Evolutionary conservation across 495 filamentous ascomycete species (phyloP).

Genomic region (Penicillium manginii): DNA sequence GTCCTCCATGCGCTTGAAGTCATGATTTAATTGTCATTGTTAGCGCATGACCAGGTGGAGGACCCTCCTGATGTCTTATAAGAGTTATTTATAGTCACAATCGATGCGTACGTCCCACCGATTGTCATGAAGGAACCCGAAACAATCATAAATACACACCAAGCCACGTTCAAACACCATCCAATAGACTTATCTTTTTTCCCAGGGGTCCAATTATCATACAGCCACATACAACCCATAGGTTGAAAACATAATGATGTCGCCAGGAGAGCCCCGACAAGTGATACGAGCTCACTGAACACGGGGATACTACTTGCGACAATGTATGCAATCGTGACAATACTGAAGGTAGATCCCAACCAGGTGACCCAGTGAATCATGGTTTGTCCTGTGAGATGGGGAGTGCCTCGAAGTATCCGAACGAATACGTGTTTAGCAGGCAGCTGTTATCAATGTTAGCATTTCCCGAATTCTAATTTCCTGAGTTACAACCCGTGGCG

Average conservation of each 20-base stretch:
- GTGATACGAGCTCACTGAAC: conserved; percentile 63
- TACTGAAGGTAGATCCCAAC: conserved; percentile 54
- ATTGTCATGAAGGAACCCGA: conserved; percentile 53
- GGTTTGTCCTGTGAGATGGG: conserved; percentile 59
- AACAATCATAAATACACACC: conserved; percentile 31
- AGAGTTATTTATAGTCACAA: conserved; percentile 55
- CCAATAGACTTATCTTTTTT: conserved; percentile 23
- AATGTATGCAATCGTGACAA: conserved; percentile 65
- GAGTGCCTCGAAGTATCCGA: conserved; percentile 54
- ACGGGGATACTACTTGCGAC: conserved; percentile 72
- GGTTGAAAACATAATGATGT: conserved; percentile 47
- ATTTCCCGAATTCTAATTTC: neutral
- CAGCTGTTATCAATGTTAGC: conserved; percentile 18
- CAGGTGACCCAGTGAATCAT: conserved; percentile 59
- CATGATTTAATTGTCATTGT: conserved; percentile 23
- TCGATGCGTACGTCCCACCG: conserved; percentile 59
- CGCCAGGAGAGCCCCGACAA: conserved; percentile 62
- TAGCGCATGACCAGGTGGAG: conserved; percentile 34
- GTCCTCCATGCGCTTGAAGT: neutral
- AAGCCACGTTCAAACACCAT: conserved; percentile 33
- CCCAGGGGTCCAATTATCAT: conserved; percentile 51
- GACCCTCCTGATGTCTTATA: conserved; percentile 38
- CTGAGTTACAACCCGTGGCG: neutral
- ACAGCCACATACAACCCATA: conserved; percentile 50
- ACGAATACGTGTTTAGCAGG: conserved; percentile 63